Conservation (phyloP, 139 green algal genomes). For the Coelastrella sp. region DNA sequence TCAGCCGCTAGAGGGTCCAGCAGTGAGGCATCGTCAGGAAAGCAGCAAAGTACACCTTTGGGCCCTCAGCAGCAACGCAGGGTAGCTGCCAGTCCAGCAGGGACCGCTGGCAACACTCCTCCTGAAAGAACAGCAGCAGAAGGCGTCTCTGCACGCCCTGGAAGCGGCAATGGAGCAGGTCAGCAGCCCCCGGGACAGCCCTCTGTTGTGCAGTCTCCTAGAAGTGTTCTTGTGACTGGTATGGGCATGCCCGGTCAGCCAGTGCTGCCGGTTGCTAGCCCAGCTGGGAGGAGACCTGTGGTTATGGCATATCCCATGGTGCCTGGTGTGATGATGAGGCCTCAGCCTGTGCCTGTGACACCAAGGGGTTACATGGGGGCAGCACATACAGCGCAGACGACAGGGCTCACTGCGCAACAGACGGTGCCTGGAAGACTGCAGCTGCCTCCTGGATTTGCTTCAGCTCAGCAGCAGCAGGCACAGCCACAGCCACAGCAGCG, state of each 20-base stretch:
- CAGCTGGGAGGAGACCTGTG: conserved; percentile 19
- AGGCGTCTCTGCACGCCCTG: not conserved
- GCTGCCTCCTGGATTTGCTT: not conserved
- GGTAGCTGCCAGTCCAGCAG: not conserved
- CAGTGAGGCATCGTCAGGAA: too few species aligned
- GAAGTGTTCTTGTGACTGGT: too few species aligned
- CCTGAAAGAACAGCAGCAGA: not conserved
- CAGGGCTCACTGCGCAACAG: not conserved
- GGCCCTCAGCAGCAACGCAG: too few species aligned
- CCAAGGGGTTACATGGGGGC: conserved; percentile 1
- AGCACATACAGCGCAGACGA: not conserved
- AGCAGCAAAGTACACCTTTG: too few species aligned
- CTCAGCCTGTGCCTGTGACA: not conserved
- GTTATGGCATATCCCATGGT: not conserved
- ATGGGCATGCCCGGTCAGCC: conserved; percentile 3
- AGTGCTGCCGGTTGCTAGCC: not conserved
- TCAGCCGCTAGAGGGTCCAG: not conserved
- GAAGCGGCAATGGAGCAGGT: not conserved
- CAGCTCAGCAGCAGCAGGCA: too few species aligned
- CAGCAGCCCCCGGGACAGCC: too few species aligned
- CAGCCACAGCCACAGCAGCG: not conserved
- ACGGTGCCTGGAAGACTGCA: not conserved
- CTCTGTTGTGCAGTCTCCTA: too few species aligned
- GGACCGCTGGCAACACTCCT: not conserved
- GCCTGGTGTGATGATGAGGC: not conserved